These are phyloP conservation scores for Trichoderma sp. DNA, from an alignment of 2,329 filamentous ascomycete genomes.

Conservation along the genomic window DNA sequence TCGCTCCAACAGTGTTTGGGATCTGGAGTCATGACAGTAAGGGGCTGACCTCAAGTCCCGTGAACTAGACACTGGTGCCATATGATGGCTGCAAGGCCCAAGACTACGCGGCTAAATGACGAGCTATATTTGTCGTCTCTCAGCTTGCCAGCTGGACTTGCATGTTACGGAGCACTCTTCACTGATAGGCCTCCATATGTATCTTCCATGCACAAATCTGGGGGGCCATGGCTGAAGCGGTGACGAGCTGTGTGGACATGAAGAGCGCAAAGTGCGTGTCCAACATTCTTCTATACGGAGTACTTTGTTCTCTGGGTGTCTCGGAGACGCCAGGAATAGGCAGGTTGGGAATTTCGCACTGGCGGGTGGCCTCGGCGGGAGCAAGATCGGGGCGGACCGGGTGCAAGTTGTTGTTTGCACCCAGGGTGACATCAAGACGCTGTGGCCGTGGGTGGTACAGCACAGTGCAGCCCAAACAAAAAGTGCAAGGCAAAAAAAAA, in stretches of 20 bases:
- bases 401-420: neutral
- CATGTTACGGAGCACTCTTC: neutral
- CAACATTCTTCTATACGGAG: neutral
- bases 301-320: neutral
- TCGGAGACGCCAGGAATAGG: slow-evolving; percentile 19
- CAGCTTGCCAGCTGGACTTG: slow-evolving; percentile 14
- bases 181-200: neutral
- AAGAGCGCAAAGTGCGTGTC: neutral
- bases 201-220: neutral
- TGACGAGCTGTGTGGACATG: neutral
- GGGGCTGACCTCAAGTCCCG: neutral
- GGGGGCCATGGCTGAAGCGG: slow-evolving; percentile 1
- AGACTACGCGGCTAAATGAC: neutral
- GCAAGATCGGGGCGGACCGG: slow-evolving; percentile 37
- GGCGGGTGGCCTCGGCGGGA: slow-evolving; percentile 28
- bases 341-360: slow-evolving; percentile 8
- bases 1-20: neutral
- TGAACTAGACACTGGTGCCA: neutral
- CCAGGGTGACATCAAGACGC: neutral
- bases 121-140: neutral
- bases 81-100: slow-evolving; percentile 10
- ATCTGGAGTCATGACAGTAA: neutral
- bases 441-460: slow-evolving; percentile 6
- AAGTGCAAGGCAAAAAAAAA: neutral
- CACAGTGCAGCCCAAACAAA: slow-evolving; percentile 6